Base-by-base conservation (phyloP, 176 grass and related monocot species). In the Tillandsia fasciculata region DNA sequence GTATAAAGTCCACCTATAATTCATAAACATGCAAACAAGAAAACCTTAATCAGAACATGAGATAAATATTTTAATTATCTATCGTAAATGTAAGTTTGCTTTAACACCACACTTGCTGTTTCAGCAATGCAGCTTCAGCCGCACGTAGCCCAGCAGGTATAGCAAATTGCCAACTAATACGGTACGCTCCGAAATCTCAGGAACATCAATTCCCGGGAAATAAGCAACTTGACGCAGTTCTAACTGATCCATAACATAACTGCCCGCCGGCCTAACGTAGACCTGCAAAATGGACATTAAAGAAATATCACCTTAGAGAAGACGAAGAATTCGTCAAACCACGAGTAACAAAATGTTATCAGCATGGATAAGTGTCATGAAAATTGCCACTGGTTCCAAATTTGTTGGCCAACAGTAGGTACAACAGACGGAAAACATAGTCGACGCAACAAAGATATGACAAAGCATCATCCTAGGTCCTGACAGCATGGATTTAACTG, bases 191-290 rank as follows among this genome's bases (percentile, higher is more conserved):
- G 77, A 49, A 56, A 50, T 80, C 70, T 86, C 80, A 65, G 79
- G 50, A 29, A 69, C 64, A 78, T 78, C 72, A 64, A 72, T 81
- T 75, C 65, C 74, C 80, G 83, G 85, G 76, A 71, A 74, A 69
- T 83, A 63, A 56, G 71, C 73, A 81, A 88, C 77, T 79, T 64
- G 71, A 48, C 64, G 80, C 69, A 93, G 58, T 65, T 93, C 90
- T 48, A 93, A 74, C 64, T 93, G 85, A 75, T 93, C 79, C 90
- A 88, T 86, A 42, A 86, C 81, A 63, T 93, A 93, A 88, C 80
- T 93, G 27, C 90, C 85, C 74, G 85, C 83, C 70, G 83, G 90
- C 74, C 90, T 88, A 29, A 93, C 80, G 73, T 93, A 93, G 17
- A 92, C 82, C 85, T 92, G 64, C 48, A 54, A 58, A 78, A 66